phyloP scores from a whole-genome alignment of 495 filamentous ascomycete species.

The Chaetomidium leptoderma region DNA sequence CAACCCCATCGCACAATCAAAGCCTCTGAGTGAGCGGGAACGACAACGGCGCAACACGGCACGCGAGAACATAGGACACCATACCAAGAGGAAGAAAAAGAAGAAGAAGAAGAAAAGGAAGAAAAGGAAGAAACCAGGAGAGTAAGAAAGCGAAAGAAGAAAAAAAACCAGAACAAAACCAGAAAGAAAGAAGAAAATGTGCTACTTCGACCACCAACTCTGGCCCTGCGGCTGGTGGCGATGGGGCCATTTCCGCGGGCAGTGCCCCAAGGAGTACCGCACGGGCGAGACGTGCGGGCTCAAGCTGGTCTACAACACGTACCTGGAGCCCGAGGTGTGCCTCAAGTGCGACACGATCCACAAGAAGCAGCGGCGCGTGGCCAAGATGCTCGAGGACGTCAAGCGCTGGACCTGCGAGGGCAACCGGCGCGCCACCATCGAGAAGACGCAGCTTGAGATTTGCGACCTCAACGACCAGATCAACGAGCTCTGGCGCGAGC shows the following conservation, averaged over 20 bases:
- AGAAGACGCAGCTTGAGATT: slow-evolving; percentile 64
- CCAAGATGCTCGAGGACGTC: slow-evolving; percentile 72
- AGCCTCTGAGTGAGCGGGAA: too few relatives aligned
- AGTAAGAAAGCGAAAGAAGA: neutral
- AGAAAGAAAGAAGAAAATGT: slow-evolving; percentile 41
- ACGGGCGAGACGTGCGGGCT: slow-evolving; percentile 98
- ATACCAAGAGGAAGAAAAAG: neutral
- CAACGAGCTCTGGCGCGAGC: slow-evolving; percentile 47
- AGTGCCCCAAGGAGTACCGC: slow-evolving; percentile 94
- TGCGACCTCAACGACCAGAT: slow-evolving; percentile 63
- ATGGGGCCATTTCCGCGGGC: slow-evolving; percentile 91
- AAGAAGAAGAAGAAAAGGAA: neutral
- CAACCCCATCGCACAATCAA: too few relatives aligned
- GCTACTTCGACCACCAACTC: slow-evolving; percentile 59
- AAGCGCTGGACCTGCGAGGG: slow-evolving; percentile 73
- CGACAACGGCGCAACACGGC: neutral
- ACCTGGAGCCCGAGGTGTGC: slow-evolving; percentile 58
- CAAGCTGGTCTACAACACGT: slow-evolving; percentile 75
- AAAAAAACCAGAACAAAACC: neutral
- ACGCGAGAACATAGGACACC: neutral
- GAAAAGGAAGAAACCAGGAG: neutral
- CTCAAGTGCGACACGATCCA: slow-evolving; percentile 87
- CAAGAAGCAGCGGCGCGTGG: slow-evolving; percentile 74
- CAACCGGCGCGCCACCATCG: slow-evolving; percentile 75
- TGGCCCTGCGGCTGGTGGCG: slow-evolving; percentile 85